Conservation (phyloP, 805 yeast genomes). For the Ogataea pilisensis region DNA sequence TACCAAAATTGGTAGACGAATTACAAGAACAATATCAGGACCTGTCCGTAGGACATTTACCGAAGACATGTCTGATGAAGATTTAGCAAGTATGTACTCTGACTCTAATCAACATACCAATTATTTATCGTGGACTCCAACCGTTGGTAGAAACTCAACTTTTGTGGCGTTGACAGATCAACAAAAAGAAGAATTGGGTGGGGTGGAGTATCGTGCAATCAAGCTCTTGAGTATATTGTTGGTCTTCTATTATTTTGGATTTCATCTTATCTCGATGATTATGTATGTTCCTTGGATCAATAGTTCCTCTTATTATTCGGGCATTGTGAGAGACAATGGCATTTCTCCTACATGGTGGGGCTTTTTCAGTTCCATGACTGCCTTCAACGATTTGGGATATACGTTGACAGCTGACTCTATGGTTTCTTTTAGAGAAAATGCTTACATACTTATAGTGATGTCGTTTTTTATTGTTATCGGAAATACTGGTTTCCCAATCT, state of each 20-base stretch:
- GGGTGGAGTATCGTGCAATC: conserved; percentile 91
- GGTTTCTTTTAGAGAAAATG: conserved; percentile 57
- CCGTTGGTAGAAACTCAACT: conserved; percentile 88
- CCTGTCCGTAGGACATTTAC: conserved; percentile 3
- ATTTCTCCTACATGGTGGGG: conserved; percentile 91
- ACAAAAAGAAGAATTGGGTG: conserved; percentile 94
- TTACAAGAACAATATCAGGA: conserved; percentile 18
- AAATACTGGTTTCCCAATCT: conserved; percentile 89
- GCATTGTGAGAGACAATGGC: conserved; percentile 49
- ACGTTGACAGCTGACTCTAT: conserved; percentile 82
- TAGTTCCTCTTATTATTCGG: conserved; percentile 37
- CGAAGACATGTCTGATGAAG: conserved; percentile 28
- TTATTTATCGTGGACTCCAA: conserved; percentile 87
- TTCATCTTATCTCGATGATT: conserved; percentile 53
- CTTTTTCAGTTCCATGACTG: conserved; percentile 71
- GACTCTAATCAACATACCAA: conserved; percentile 42
- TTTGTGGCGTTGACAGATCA: conserved; percentile 76
- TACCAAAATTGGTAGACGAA: conserved; percentile 23
- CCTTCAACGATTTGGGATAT: conserved; percentile 82
- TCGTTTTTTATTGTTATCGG: conserved; percentile 82
- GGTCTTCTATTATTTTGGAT: conserved; percentile 66
- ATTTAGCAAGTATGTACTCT: conserved; percentile 24
- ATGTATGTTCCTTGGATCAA: conserved; percentile 62
- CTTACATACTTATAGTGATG: conserved; percentile 59
- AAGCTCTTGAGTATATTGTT: conserved; percentile 69